Conservation (phyloP, 495 filamentous ascomycete species). For the Terfezia claveryi region DNA sequence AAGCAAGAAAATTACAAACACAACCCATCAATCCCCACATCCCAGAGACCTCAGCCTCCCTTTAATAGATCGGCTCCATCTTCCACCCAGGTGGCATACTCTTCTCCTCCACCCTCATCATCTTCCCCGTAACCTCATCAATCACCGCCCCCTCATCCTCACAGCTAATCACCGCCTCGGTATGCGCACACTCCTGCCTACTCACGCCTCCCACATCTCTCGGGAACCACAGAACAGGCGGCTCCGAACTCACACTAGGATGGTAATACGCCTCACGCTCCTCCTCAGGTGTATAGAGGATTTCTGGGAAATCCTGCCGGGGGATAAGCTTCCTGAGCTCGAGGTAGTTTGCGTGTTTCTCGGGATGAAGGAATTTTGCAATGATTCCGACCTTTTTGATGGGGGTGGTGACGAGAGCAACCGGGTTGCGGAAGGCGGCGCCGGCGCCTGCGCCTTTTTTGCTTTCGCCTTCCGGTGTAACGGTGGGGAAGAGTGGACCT, state of each 20-base stretch:
- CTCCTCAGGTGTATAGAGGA: conserved; percentile 34
- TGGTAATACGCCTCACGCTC: conserved; percentile 56
- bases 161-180: conserved; percentile 47
- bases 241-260: conserved; percentile 39
- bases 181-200: conserved; percentile 53
- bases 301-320: conserved; percentile 25
- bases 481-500: neutral
- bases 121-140: conserved; percentile 48
- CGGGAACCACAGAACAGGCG: conserved; percentile 69
- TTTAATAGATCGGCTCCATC: conserved; percentile 39
- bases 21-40: too few species aligned
- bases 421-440: conserved; percentile 14
- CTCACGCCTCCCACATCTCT: conserved; percentile 53
- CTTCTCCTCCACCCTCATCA: conserved; percentile 52
- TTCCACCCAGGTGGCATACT: conserved; percentile 59
- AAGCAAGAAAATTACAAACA: too few species aligned
- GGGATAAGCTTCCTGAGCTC: conserved; percentile 53
- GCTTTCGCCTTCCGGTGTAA: conserved; percentile 5
- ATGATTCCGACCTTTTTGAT: conserved; percentile 22
- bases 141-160: conserved; percentile 67
- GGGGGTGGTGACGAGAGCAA: conserved; percentile 8
- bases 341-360: conserved; percentile 50
- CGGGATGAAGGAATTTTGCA: conserved; percentile 52
- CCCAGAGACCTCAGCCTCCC: neutral
- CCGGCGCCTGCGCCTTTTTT: conserved; percentile 15